A percentile compares a stretch with the other conserved stretches of the same genome.
Conservation (phyloP, 768 basidiomycete species). For the Tricholoma hemisulphureum region DNA sequence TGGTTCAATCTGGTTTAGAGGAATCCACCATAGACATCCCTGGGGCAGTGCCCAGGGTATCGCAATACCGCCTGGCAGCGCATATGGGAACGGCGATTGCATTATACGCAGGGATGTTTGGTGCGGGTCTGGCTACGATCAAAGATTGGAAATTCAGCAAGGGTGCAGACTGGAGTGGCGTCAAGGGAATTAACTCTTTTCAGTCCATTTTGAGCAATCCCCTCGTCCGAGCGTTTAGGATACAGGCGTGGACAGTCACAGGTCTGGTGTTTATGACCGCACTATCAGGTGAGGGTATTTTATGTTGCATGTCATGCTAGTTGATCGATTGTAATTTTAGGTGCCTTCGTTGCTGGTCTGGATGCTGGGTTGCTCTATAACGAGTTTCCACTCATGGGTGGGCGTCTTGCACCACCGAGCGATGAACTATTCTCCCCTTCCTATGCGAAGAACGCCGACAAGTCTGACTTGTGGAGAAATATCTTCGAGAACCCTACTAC, state of each 20-base stretch:
- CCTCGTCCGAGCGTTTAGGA: constrained; percentile 55
- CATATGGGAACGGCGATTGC: constrained; percentile 90
- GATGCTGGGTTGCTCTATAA: constrained; percentile 98
- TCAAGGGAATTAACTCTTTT: constrained; percentile 38
- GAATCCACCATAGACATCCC: constrained; percentile 76
- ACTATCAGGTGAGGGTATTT: constrained; percentile 65
- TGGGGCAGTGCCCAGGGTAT: constrained; percentile 88
- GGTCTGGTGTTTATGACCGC: constrained; percentile 89
- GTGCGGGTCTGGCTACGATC: constrained; percentile 68
- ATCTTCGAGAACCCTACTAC: constrained; percentile 97
- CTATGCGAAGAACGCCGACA: constrained; percentile 70
- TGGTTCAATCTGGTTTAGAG: constrained; percentile 96
- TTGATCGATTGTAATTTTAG: constrained; percentile 36
- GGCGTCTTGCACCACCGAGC: constrained; percentile 72
- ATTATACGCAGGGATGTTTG: constrained; percentile 92
- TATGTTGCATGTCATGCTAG: constrained; percentile 2
- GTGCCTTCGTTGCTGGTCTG: constrained; percentile 96
- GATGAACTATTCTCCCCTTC: constrained; percentile 77
- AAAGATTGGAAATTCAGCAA: constrained; percentile 77
- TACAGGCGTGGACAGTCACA: constrained; percentile 58
- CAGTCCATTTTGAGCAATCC: constrained; percentile 53
- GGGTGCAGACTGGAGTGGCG: constrained; percentile 57
- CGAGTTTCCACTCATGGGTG: constrained; percentile 97
- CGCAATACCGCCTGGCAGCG: constrained; percentile 93
- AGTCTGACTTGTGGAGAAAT: constrained; percentile 88